These are phyloP conservation scores for Lodderomyces parapsilosis DNA, from an alignment of 1,139 yeast species.

Conservation along the genomic window DNA sequence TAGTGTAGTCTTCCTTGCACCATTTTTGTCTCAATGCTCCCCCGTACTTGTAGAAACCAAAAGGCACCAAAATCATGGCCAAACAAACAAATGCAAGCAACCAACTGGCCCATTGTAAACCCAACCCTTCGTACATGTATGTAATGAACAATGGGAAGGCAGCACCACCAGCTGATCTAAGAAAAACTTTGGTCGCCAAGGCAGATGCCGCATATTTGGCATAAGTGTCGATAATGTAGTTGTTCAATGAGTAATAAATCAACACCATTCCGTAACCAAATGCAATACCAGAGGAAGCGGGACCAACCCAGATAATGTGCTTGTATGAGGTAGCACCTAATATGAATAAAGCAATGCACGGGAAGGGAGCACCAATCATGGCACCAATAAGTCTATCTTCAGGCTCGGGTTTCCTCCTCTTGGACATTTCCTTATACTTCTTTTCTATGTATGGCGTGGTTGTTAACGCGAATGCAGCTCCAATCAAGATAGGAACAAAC, in stretches of 20 bases:
- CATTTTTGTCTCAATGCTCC: conserved; percentile 58
- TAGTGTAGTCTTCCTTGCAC: conserved; percentile 64
- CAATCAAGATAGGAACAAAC: conserved; percentile 85
- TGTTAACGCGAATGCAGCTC: conserved; percentile 69
- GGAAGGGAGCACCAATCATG: conserved; percentile 86
- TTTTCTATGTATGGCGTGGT: conserved; percentile 74
- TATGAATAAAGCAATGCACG: conserved; percentile 82
- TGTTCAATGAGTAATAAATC: conserved; percentile 81
- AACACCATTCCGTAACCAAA: conserved; percentile 93
- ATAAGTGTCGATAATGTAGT: conserved; percentile 85
- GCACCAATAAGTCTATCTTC: conserved; percentile 89
- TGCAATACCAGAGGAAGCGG: conserved; percentile 85
- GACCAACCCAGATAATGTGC: conserved; percentile 89
- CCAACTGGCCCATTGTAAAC: conserved; percentile 83
- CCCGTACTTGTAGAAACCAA: conserved; percentile 73
- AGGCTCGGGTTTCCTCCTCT: conserved; percentile 68
- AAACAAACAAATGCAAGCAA: conserved; percentile 79
- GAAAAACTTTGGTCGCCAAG: conserved; percentile 82
- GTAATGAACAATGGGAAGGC: conserved; percentile 89
- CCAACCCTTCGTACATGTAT: conserved; percentile 74
- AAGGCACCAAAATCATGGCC: conserved; percentile 83
- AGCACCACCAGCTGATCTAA: conserved; percentile 87
- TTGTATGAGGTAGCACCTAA: conserved; percentile 85
- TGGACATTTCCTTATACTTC: conserved; percentile 51
- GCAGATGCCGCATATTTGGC: conserved; percentile 90